Conservation (phyloP, 1,139 yeast genomes). For the Suhomyces atakaporum region DNA sequence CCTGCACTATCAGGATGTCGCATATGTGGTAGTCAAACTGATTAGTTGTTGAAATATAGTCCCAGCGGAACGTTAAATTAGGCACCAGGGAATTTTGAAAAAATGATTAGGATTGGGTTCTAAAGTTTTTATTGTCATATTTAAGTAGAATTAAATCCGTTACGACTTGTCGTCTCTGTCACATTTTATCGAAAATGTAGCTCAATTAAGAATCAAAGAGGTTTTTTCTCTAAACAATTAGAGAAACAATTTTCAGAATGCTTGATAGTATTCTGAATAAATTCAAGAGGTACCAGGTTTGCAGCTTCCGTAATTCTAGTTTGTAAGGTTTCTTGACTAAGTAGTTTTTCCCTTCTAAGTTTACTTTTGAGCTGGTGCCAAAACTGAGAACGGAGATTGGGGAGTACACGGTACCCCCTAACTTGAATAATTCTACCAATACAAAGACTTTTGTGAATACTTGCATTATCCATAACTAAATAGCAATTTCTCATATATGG, state of each 20-base stretch:
- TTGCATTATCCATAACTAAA: constrained; percentile 8
- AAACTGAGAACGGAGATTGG: constrained; percentile 9
- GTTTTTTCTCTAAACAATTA: constrained; percentile 1
- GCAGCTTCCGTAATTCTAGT: constrained; percentile 8
- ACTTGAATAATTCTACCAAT: constrained; percentile 4
- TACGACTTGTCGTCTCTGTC: background rate
- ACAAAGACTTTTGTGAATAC: constrained; percentile 5
- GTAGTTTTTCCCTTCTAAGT: constrained; percentile 4
- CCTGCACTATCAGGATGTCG: background rate
- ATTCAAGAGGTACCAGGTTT: constrained; percentile 2
- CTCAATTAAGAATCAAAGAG: background rate
- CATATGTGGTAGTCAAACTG: background rate
- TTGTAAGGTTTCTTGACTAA: constrained; percentile 2
- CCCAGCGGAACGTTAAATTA: background rate
- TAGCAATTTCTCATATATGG: constrained; percentile 3
- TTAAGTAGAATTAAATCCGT: background rate
- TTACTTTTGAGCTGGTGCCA: constrained; percentile 7
- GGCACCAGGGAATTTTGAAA: background rate
- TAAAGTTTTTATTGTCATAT: background rate
- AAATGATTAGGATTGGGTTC: background rate
- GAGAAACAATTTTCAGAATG: constrained; percentile 6
- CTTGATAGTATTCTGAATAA: constrained; percentile 3
- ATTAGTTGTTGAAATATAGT: background rate
- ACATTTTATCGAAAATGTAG: background rate
- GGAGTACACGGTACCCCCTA: constrained; percentile 5